Conservation (phyloP, 2,329 filamentous ascomycete species). For the Neurospora sp. region DNA sequence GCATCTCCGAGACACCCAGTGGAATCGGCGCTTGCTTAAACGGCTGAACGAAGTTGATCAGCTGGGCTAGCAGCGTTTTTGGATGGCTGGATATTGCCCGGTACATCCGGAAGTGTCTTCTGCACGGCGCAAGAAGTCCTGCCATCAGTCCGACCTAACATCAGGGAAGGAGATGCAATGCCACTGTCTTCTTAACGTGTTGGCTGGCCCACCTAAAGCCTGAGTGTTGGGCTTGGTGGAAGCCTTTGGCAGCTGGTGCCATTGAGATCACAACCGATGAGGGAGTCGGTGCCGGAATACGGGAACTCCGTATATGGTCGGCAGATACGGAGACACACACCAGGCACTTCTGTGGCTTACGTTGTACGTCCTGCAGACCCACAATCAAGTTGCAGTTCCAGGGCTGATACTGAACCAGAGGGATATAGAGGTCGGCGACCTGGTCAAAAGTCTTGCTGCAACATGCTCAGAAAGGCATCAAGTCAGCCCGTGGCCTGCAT, state of each 20-base stretch:
- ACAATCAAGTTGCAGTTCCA: slow-evolving; percentile 1
- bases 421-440: not conserved
- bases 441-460: not conserved
- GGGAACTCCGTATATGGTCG: not conserved
- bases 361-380: not conserved
- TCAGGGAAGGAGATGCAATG: not conserved
- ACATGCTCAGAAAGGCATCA: not conserved
- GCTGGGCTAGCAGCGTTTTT: not conserved
- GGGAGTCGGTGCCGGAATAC: not conserved
- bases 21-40: not conserved
- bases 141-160: not conserved
- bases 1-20: not conserved
- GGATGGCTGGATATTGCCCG: not conserved
- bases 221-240: not conserved
- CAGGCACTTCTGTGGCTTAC: slow-evolving; percentile 1
- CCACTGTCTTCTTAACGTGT: not conserved
- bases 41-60: not conserved
- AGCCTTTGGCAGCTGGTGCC: not conserved
- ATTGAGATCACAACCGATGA: not conserved
- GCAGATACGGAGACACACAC: not conserved
- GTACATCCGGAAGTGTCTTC: not conserved
- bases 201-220: not conserved
- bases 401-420: not conserved
- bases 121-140: not conserved
- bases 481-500: slow-evolving; percentile 1